These are phyloP conservation scores for Emericellopsis cladophorae DNA, from an alignment of 2,329 filamentous ascomycete species.

Conservation along the genomic window DNA sequence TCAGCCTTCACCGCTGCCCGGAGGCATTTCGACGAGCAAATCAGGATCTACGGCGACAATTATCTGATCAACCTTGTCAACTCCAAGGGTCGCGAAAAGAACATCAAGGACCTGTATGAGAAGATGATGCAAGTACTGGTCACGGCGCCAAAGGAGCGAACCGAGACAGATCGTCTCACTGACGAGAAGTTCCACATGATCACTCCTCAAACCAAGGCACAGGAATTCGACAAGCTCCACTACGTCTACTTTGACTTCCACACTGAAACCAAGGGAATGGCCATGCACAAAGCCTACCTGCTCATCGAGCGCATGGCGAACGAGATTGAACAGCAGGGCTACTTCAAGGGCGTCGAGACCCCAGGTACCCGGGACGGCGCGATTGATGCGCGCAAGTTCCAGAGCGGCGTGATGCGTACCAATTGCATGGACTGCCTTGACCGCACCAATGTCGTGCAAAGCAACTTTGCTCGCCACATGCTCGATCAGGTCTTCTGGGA, in stretches of 20 bases:
- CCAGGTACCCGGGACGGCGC: constrained; percentile 57
- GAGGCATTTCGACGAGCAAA: constrained; percentile 88
- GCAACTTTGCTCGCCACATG: constrained; percentile 85
- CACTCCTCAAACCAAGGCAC: constrained; percentile 44
- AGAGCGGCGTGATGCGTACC: constrained; percentile 85
- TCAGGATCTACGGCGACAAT: constrained; percentile 87
- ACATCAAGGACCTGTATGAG: constrained; percentile 89
- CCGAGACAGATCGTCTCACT: constrained; percentile 51
- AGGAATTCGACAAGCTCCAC: constrained; percentile 73
- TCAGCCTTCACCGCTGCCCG: constrained; percentile 65
- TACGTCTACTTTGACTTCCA: constrained; percentile 99
- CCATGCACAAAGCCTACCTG: constrained; percentile 83
- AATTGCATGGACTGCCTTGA: constrained; percentile 99
- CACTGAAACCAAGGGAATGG: constrained; percentile 88
- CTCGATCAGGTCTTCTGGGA: constrained; percentile 83
- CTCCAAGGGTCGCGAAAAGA: constrained; percentile 80
- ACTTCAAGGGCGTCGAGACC: constrained; percentile 86
- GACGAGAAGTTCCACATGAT: constrained; percentile 74
- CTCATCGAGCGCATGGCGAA: constrained; percentile 72
- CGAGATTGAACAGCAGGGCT: constrained; percentile 66
- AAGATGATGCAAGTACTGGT: constrained; percentile 70
- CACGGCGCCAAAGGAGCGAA: constrained; percentile 50
- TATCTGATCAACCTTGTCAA: constrained; percentile 97
- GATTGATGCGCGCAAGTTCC: constrained; percentile 67
- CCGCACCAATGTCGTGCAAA: constrained; percentile 94